Evolutionary conservation across 2,329 filamentous ascomycete species (phyloP).

Genomic region (Pestalotiopsis sp.): DNA sequence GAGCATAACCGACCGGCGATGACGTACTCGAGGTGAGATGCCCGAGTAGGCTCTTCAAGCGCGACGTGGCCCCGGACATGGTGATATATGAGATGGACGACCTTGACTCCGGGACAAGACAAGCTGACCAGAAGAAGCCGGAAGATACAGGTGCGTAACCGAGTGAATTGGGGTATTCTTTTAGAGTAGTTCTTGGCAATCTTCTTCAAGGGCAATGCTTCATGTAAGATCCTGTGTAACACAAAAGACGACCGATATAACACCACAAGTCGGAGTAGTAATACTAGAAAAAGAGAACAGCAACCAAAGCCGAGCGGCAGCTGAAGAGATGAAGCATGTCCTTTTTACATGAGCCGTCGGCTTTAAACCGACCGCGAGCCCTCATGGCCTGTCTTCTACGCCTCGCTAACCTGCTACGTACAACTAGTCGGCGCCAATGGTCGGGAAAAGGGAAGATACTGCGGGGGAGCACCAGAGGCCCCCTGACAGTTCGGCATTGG

Average conservation of each 20-base stretch:
- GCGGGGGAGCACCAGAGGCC: background rate
- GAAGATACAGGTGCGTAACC: background rate
- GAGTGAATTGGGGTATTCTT: background rate
- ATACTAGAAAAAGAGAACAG: background rate
- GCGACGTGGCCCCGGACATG: constrained; percentile 68
- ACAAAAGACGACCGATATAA: background rate
- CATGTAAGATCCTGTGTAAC: background rate
- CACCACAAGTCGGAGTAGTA: background rate
- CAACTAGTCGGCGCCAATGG: background rate
- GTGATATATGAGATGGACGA: constrained; percentile 17
- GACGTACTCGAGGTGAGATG: constrained; percentile 45
- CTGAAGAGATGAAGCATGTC: background rate
- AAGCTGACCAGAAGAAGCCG: background rate
- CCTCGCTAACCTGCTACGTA: background rate
- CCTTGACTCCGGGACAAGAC: no score
- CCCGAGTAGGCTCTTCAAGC: constrained; percentile 60
- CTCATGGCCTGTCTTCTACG: background rate
- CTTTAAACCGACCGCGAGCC: background rate
- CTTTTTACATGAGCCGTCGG: background rate
- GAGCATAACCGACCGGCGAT: constrained; percentile 43
- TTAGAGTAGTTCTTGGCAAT: no score
- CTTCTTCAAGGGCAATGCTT: no score
- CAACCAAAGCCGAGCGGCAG: background rate
- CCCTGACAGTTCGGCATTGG: background rate
- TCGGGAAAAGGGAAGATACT: background rate